phyloP scores from a whole-genome alignment of 768 basidiomycete species.

The Gloeopeniophorella convolvens region DNA sequence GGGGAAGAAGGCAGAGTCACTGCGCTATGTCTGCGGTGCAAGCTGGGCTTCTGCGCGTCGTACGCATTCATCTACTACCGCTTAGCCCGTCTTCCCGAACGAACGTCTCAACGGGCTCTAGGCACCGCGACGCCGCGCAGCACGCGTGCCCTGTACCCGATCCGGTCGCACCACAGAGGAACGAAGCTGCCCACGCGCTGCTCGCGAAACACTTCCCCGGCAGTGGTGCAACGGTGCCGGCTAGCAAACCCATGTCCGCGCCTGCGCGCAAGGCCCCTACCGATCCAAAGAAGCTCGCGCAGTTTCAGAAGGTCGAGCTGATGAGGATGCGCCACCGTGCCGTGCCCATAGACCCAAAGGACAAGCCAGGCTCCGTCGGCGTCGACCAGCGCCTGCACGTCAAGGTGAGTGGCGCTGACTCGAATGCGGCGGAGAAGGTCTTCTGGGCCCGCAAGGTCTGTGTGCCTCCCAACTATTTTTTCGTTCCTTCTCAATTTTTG shows the following conservation, averaged over 20 bases:
- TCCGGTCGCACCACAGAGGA: conserved; percentile 28
- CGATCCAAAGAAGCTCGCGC: conserved; percentile 48
- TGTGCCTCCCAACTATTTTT: too few relatives aligned
- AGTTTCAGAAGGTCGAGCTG: conserved; percentile 50
- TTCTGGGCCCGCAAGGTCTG: conserved; percentile 74
- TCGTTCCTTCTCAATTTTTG: neutral
- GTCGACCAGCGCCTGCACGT: conserved; percentile 56
- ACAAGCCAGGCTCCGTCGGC: conserved; percentile 39
- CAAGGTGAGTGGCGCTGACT: conserved; percentile 33
- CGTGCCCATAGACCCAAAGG: conserved; percentile 52
- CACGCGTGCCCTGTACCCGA: conserved; percentile 43
- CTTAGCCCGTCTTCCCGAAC: neutral
- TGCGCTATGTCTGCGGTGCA: conserved; percentile 47
- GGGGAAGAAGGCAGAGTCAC: conserved; percentile 25
- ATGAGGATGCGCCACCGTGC: conserved; percentile 77
- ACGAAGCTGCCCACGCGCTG: conserved; percentile 44
- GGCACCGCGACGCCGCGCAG: conserved; percentile 61
- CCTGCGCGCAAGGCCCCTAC: conserved; percentile 29
- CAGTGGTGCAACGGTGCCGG: conserved; percentile 12
- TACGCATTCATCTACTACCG: conserved; percentile 28
- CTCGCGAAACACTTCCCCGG: conserved; percentile 49
- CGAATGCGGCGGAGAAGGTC: conserved; percentile 33
- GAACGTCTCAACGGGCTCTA: conserved; percentile 24
- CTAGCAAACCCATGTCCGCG: conserved; percentile 16
- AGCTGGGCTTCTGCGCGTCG: conserved; percentile 57